These are phyloP conservation scores for Calonectria multiphialidica DNA, from an alignment of 2,329 filamentous ascomycete genomes.

Conservation along the genomic window DNA sequence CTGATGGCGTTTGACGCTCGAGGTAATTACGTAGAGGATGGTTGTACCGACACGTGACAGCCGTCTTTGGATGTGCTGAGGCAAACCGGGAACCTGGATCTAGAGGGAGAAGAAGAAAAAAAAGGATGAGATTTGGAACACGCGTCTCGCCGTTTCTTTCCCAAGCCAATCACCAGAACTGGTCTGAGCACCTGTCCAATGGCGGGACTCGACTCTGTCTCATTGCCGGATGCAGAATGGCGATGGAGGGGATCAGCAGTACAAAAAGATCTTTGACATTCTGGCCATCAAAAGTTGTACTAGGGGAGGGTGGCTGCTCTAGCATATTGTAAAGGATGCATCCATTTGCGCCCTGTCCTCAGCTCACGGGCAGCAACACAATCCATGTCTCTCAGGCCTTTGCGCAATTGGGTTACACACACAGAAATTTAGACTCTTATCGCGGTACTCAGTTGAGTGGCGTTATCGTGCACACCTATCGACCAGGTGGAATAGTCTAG, in stretches of 20 bases:
- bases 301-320: neutral
- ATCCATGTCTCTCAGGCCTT: neutral
- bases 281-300: neutral
- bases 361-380: neutral
- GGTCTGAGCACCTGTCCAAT: neutral
- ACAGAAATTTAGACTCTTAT: neutral
- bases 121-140: neutral
- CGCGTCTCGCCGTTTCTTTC: neutral
- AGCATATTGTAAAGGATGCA: neutral
- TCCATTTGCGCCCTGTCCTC: neutral
- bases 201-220: neutral
- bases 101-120: neutral
- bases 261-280: neutral
- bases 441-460: constrained; percentile 4
- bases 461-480: neutral
- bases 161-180: neutral
- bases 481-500: neutral
- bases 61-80: no score
- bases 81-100: neutral
- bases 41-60: neutral
- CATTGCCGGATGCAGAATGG: neutral
- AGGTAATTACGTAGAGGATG: neutral
- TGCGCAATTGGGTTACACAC: neutral
- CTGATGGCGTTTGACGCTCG: neutral
- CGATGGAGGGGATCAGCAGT: neutral